phyloP scores from a whole-genome alignment of 495 filamentous ascomycete genomes.

The Podospora pseudocomata region DNA sequence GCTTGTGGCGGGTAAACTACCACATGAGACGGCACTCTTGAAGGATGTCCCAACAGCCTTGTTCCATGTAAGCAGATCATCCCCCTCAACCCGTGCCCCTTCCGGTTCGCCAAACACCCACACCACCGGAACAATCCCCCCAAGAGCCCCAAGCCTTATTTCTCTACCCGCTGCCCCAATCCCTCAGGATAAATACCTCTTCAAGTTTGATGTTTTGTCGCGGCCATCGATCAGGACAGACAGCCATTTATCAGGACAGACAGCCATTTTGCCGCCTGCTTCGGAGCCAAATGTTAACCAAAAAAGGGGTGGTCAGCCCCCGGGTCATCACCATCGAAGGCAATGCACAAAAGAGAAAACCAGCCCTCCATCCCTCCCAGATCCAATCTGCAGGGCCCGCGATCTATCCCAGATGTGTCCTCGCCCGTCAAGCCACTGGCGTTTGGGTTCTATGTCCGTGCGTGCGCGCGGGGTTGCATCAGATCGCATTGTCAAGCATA shows the following conservation, averaged over 20 bases:
- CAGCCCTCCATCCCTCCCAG: neutral
- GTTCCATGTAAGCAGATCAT: conserved; percentile 35
- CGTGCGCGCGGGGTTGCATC: conserved; percentile 12
- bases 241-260: neutral
- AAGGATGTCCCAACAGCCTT: conserved; percentile 5
- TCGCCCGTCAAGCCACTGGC: neutral
- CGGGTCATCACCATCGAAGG: neutral
- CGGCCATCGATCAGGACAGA: neutral
- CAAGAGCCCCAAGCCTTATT: neutral
- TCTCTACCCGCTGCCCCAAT: neutral
- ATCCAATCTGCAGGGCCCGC: neutral
- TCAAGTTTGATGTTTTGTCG: neutral
- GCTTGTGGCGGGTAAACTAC: conserved; percentile 23
- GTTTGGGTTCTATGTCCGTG: conserved; percentile 2
- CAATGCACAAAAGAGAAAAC: neutral
- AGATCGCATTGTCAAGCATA: conserved; percentile 1
- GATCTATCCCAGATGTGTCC: neutral
- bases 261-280: neutral
- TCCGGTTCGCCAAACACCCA: conserved; percentile 7
- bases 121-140: neutral
- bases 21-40: conserved; percentile 25
- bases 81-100: neutral
- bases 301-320: neutral
- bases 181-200: neutral
- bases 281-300: neutral